Conservation (phyloP, 495 filamentous ascomycete genomes). For the Aspergillus panamensis region DNA sequence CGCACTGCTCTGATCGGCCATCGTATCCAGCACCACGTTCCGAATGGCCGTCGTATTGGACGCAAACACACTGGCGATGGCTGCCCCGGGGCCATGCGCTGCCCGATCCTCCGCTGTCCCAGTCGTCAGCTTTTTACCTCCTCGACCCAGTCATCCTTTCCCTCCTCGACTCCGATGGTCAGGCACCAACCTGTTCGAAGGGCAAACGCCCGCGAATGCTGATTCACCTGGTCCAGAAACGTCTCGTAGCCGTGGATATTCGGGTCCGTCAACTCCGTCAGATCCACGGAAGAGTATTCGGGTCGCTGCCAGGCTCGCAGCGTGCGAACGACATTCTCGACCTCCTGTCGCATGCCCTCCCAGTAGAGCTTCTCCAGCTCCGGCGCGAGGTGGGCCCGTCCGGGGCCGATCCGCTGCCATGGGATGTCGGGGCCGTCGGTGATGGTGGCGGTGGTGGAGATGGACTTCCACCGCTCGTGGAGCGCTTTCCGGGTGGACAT, state of each 20-base stretch:
- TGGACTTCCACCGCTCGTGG: conserved; percentile 5
- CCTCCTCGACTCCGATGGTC: not conserved
- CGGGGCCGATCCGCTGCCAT: not conserved
- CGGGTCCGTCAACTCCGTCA: conserved; percentile 19
- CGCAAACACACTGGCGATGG: not conserved
- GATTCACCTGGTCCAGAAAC: conserved; percentile 32
- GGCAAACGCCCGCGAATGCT: conserved; percentile 25
- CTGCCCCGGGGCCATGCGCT: too few relatives aligned
- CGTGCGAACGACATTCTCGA: conserved; percentile 26
- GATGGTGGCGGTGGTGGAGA: not conserved
- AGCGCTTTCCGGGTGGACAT: conserved; percentile 13
- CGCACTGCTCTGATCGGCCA: not conserved
- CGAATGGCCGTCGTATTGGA: not conserved
- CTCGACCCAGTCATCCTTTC: not conserved
- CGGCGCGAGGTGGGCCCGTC: not conserved
- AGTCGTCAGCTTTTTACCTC: not conserved
- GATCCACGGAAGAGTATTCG: conserved; percentile 10
- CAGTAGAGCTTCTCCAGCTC: conserved; percentile 32
- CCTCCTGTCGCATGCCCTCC: conserved; percentile 25
- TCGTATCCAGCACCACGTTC: not conserved
- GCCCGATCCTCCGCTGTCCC: not conserved
- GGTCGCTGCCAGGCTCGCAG: conserved; percentile 24
- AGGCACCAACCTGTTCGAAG: conserved; percentile 10
- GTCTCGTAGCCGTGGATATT: conserved; percentile 33
- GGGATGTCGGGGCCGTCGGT: not conserved